These are phyloP conservation scores for Didymella exigua DNA, from an alignment of 2,329 filamentous ascomycete species.

Conservation along the genomic window DNA sequence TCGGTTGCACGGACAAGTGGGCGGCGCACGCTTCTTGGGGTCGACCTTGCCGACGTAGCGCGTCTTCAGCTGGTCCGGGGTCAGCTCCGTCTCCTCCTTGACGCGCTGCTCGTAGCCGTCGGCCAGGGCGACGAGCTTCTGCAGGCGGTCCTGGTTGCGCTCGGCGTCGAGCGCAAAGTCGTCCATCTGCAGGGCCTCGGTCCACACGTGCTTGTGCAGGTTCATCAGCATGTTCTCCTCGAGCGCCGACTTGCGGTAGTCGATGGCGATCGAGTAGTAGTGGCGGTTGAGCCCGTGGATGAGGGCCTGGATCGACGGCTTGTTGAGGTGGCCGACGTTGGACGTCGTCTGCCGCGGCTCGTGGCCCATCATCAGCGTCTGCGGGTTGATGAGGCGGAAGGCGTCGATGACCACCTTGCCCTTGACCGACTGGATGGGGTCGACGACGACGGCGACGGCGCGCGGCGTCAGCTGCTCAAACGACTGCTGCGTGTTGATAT, in stretches of 20 bases:
- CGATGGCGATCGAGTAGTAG: slow-evolving; percentile 99
- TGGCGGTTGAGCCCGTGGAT: slow-evolving; percentile 98
- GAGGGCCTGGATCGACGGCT: slow-evolving; percentile 98
- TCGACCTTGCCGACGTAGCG: slow-evolving; percentile 98
- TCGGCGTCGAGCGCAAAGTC: slow-evolving; percentile 86
- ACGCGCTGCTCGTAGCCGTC: slow-evolving; percentile 99
- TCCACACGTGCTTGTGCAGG: slow-evolving; percentile 99
- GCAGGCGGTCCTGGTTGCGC: slow-evolving; percentile 84
- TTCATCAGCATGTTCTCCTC: slow-evolving; percentile 99
- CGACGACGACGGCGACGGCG: slow-evolving; percentile 95
- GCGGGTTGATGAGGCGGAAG: slow-evolving; percentile 97
- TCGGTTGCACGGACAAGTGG: background rate
- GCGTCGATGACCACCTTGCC: slow-evolving; percentile 99
- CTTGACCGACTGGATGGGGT: slow-evolving; percentile 98
- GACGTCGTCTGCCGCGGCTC: slow-evolving; percentile 97
- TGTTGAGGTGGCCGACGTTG: slow-evolving; percentile 97
- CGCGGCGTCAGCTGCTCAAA: slow-evolving; percentile 98
- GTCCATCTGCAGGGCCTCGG: slow-evolving; percentile 94
- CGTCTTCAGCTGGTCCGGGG: slow-evolving; percentile 97
- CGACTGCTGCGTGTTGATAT: slow-evolving; percentile 99
- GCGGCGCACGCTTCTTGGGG: slow-evolving; percentile 83
- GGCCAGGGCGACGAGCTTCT: slow-evolving; percentile 83
- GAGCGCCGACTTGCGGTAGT: slow-evolving; percentile 95
- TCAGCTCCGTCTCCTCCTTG: slow-evolving; percentile 97
- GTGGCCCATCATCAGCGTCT: slow-evolving; percentile 96